Evolutionary conservation across 2,329 filamentous ascomycete genomes (phyloP).

Genomic region (Fusarium siculi): DNA sequence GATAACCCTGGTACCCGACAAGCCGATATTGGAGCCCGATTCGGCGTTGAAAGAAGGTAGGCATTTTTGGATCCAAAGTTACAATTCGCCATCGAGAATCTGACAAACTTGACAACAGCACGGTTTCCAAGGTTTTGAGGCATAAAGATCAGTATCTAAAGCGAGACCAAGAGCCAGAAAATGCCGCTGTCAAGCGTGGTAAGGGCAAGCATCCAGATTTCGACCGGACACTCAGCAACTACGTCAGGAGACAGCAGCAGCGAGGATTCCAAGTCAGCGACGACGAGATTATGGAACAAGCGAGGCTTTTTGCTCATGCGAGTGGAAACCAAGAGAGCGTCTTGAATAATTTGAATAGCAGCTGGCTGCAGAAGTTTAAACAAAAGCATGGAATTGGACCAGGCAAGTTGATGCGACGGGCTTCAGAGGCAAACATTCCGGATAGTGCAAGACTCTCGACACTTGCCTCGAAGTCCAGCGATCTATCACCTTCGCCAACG

Average conservation of each 20-base stretch:
- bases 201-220: slow-evolving; percentile 92
- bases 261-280: slow-evolving; percentile 80
- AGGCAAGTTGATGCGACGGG: slow-evolving; percentile 63
- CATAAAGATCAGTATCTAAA: slow-evolving; percentile 95
- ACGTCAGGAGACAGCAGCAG: slow-evolving; percentile 83
- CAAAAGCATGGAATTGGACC: slow-evolving; percentile 76
- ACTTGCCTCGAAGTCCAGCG: slow-evolving; percentile 44
- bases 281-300: slow-evolving; percentile 86
- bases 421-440: slow-evolving; percentile 76
- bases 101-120: slow-evolving; percentile 65
- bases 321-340: slow-evolving; percentile 75
- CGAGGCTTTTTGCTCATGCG: slow-evolving; percentile 80
- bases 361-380: slow-evolving; percentile 96
- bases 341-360: slow-evolving; percentile 75
- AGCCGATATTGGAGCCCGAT: slow-evolving; percentile 93
- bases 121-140: slow-evolving; percentile 96
- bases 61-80: slow-evolving; percentile 34
- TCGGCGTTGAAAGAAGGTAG: slow-evolving; percentile 98
- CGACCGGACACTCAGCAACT: slow-evolving; percentile 88
- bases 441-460: slow-evolving; percentile 70
- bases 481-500: slow-evolving; percentile 76
- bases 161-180: slow-evolving; percentile 76
- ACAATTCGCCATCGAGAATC: slow-evolving; percentile 39
- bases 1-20: slow-evolving; percentile 92
- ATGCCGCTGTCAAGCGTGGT: slow-evolving; percentile 77